Base-by-base conservation (phyloP, 352 stramenopile genomes). In the Halophytophthora polymorphica region DNA sequence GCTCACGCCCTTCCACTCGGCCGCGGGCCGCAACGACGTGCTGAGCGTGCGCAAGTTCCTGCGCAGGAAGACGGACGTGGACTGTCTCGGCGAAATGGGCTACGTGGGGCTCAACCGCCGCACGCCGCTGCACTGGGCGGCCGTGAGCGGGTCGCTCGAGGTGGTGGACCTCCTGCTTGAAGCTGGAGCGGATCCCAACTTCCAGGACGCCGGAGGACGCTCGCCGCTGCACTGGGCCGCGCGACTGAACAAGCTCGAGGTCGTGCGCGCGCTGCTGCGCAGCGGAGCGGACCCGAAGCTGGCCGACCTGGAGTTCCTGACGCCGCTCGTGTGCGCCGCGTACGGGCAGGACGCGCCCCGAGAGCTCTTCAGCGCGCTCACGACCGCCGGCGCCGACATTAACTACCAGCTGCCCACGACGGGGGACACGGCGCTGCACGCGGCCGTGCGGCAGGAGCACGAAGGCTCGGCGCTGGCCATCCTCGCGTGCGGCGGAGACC, bases 211-310 rank as follows among this genome's bases (percentile, higher is more conserved):
- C 12, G 60, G 65, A 23, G 83, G 83, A 22, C 74, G 83, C 17
- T 79, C 83, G 10, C 74, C 83, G 22, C 53, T 93, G 50, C 83
- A 93, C 52, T 93, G 83, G 83, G 83, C 83, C 0, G 83, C 81
- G 6, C 64, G 82, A 14, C 58, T 85, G 0, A 90, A 91, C 47
- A 63, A 66, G 2, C 45, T 77, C 0, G 71, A 84, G 2, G 64
- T 86, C 15, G 69, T 90, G 15, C 61, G 65, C 28, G 62, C 53
- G 41, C 45, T 93, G 42, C 53, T 92, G 18, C 29, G 56, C 7
- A 63, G 70, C 25, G 63, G 61, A 0, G 78, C 77, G 0, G 54
- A 80, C 34, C 45, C 73, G 0, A 76, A 74, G 23, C 42, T 88
- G 6, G 46, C 68, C 1, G 83, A 93, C 39, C 38, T 71, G 5